phyloP scores from a whole-genome alignment of 768 basidiomycete genomes.

The Podaxis mareebaensis region DNA sequence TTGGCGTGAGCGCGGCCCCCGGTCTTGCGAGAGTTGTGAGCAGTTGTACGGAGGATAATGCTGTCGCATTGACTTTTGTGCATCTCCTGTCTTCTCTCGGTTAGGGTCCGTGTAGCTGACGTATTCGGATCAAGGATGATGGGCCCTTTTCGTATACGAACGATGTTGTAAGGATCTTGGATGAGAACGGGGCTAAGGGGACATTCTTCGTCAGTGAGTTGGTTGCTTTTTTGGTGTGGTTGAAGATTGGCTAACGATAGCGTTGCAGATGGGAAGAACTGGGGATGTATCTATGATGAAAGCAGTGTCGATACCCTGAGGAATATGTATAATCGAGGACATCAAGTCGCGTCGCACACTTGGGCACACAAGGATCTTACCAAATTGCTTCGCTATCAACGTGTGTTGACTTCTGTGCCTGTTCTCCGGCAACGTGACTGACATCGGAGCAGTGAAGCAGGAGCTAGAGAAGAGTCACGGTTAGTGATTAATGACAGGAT shows the following conservation, averaged over 20 bases:
- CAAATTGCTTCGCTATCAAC: conserved; percentile 31
- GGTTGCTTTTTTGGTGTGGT: neutral
- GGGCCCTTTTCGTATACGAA: conserved; percentile 26
- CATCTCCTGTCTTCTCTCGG: neutral
- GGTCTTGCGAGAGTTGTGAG: neutral
- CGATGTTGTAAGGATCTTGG: conserved; percentile 30
- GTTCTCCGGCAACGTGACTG: neutral
- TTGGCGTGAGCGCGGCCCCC: neutral
- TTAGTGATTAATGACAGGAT: conserved; percentile 17
- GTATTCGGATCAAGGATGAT: conserved; percentile 17
- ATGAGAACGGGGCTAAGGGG: conserved; percentile 31
- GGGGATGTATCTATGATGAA: conserved; percentile 39
- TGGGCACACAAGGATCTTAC: conserved; percentile 44
- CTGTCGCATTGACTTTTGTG: conserved; percentile 12
- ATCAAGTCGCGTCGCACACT: conserved; percentile 49
- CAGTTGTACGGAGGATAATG: neutral
- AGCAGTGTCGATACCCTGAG: conserved; percentile 28
- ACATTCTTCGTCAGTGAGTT: conserved; percentile 45
- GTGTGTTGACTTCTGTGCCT: conserved; percentile 20
- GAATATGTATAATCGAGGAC: conserved; percentile 40
- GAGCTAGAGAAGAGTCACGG: conserved; percentile 36
- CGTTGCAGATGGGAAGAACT: conserved; percentile 35
- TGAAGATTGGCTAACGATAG: neutral
- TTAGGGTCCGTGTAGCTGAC: neutral
- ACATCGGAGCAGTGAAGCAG: conserved; percentile 25